Conservation (phyloP, 148 eudicot genomes). For the Bassia scoparia region DNA sequence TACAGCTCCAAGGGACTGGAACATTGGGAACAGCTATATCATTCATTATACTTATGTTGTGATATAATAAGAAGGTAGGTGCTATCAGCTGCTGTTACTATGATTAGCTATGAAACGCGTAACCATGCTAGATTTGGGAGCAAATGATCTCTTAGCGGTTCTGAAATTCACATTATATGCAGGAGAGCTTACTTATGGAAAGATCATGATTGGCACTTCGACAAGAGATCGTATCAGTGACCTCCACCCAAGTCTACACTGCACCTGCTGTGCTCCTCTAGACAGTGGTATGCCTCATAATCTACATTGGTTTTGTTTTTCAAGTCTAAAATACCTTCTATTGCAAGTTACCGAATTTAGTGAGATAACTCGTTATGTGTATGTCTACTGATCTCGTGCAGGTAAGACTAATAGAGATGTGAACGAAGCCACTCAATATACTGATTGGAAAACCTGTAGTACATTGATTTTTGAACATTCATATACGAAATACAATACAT, state of each 20-base stretch:
- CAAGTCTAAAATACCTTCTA: too few species aligned
- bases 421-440: conserved; percentile 50
- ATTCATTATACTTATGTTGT: conserved; percentile 39
- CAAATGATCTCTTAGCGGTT: too few species aligned
- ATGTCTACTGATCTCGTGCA: conserved; percentile 11
- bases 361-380: neutral
- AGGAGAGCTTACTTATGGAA: conserved; percentile 44
- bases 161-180: neutral
- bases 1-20: conserved; percentile 48
- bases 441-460: conserved; percentile 30
- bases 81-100: neutral
- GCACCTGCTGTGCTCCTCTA: conserved; percentile 44
- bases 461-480: neutral
- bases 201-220: conserved; percentile 44
- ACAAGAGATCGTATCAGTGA: conserved; percentile 36
- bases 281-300: conserved; percentile 38
- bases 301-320: too few species aligned
- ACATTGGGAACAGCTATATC: conserved; percentile 19
- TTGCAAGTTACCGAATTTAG: too few species aligned
- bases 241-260: conserved; percentile 44
- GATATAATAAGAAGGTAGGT: conserved; percentile 39
- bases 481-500: too few species aligned
- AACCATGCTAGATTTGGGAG: too few species aligned
- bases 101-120: too few species aligned
- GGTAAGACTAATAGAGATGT: conserved; percentile 41